Conservation (phyloP, 2,329 filamentous ascomycete species). For the Fusarium proliferatum region DNA sequence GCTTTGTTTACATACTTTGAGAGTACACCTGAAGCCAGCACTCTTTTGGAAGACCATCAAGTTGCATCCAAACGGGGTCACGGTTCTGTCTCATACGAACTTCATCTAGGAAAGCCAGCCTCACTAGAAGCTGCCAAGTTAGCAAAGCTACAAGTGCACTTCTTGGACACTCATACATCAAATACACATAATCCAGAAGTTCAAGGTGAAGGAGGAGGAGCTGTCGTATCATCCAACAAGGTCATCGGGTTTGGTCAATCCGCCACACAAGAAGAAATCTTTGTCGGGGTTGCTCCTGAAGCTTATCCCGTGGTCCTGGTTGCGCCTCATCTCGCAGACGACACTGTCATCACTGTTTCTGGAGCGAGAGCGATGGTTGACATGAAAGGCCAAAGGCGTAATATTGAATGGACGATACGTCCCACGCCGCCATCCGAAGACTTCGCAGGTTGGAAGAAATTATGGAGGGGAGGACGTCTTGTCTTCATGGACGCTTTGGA, state of each 20-base stretch:
- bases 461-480: conserved; percentile 44
- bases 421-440: background rate
- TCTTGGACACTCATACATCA: conserved; percentile 42
- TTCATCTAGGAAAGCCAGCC: conserved; percentile 18
- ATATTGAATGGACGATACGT: conserved; percentile 40
- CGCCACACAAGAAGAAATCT: conserved; percentile 52
- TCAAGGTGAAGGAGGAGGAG: conserved; percentile 43
- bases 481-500: conserved; percentile 54
- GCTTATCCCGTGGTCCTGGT: conserved; percentile 50
- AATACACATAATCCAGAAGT: conserved; percentile 32
- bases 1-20: conserved; percentile 48
- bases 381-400: conserved; percentile 46
- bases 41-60: background rate
- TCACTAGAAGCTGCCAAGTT: conserved; percentile 10
- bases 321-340: conserved; percentile 44
- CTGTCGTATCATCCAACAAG: conserved; percentile 50
- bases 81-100: conserved; percentile 32
- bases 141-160: conserved; percentile 20
- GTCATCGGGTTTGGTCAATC: conserved; percentile 51
- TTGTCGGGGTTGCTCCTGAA: conserved; percentile 50
- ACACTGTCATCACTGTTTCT: conserved; percentile 43
- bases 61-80: fast-evolving
- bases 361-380: conserved; percentile 47
- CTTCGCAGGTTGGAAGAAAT: background rate
- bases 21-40: conserved; percentile 9